Percentiles rank a stretch among this genome's conserved stretches.
phyloP scores from a whole-genome alignment of 768 basidiomycete species.

The Infundibulicybe gibba region DNA sequence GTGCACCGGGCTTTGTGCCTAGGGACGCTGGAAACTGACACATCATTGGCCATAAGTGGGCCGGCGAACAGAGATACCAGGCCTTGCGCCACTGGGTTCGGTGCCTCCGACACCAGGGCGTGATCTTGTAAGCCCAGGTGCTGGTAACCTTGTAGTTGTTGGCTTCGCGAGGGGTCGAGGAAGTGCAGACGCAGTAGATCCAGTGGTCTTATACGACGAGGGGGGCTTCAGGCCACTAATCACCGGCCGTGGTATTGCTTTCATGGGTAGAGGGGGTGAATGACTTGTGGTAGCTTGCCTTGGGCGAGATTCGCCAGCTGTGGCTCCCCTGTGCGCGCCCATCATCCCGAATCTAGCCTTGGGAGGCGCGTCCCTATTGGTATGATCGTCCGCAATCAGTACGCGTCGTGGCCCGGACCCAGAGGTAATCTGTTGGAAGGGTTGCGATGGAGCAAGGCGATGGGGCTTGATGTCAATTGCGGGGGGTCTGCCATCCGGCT shows the following conservation, averaged over 20 bases:
- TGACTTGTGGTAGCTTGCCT: slow-evolving; percentile 9
- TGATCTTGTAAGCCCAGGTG: slow-evolving; percentile 7
- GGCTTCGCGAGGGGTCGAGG: slow-evolving; percentile 12
- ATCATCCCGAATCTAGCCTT: not conserved
- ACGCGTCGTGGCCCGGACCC: slow-evolving; percentile 33
- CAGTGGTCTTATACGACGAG: slow-evolving; percentile 6
- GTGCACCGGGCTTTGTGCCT: too few species aligned
- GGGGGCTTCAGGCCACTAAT: slow-evolving; percentile 10
- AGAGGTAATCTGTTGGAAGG: slow-evolving; percentile 5
- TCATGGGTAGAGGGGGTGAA: slow-evolving; percentile 2
- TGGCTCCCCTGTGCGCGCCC: not conserved
- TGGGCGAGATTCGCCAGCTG: slow-evolving; percentile 7
- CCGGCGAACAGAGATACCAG: slow-evolving; percentile 7
- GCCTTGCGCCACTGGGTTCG: not conserved
- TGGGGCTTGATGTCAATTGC: slow-evolving; percentile 1
- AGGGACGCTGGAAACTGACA: too few species aligned
- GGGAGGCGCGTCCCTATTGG: not conserved
- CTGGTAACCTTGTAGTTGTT: slow-evolving; percentile 6
- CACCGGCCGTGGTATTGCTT: slow-evolving; percentile 4
- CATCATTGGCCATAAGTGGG: too few species aligned
- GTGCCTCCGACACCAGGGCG: not conserved
- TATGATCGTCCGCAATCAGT: slow-evolving; percentile 14
- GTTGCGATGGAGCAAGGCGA: slow-evolving; percentile 1
- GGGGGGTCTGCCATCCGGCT: not conserved
- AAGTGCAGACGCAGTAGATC: slow-evolving; percentile 9